phyloP scores from a whole-genome alignment of 2,329 filamentous ascomycete species.

The Colletotrichum sp. region DNA sequence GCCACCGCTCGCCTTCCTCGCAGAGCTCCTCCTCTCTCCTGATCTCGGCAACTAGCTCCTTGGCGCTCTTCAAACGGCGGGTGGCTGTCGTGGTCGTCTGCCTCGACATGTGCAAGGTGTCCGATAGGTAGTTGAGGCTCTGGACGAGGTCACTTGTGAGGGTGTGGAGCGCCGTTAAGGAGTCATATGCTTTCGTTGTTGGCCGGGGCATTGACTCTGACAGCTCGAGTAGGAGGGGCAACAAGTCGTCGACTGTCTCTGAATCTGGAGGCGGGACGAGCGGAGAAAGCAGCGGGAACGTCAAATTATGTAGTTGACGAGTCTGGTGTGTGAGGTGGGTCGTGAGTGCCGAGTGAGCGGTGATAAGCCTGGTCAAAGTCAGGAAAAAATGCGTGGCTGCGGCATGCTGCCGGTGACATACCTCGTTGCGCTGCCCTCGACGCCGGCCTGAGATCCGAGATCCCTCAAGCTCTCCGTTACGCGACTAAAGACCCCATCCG shows the following conservation, averaged over 20 bases:
- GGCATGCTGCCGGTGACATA: conserved; percentile 37
- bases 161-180: conserved; percentile 71
- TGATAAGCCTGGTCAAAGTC: conserved; percentile 64
- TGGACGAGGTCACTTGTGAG: conserved; percentile 77
- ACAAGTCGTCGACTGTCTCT: conserved; percentile 71
- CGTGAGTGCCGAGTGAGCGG: conserved; percentile 75
- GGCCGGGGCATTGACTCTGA: conserved; percentile 71
- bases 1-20: conserved; percentile 83
- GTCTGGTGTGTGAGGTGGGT: conserved; percentile 79
- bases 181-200: conserved; percentile 66
- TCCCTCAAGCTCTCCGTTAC: conserved; percentile 74
- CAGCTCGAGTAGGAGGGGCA: conserved; percentile 70
- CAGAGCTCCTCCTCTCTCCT: conserved; percentile 80
- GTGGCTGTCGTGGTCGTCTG: conserved; percentile 86
- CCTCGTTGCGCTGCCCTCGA: conserved; percentile 77
- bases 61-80: conserved; percentile 78
- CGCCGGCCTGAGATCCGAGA: conserved; percentile 73
- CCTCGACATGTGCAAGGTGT: conserved; percentile 92
- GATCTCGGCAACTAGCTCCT: conserved; percentile 86
- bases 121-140: conserved; percentile 84
- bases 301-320: conserved; percentile 75
- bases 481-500: conserved; percentile 70
- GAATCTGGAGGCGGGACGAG: conserved; percentile 66
- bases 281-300: conserved; percentile 74
- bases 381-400: neutral